phyloP scores from a whole-genome alignment of 495 filamentous ascomycete species.

The Xanthoparmelia taractica region DNA sequence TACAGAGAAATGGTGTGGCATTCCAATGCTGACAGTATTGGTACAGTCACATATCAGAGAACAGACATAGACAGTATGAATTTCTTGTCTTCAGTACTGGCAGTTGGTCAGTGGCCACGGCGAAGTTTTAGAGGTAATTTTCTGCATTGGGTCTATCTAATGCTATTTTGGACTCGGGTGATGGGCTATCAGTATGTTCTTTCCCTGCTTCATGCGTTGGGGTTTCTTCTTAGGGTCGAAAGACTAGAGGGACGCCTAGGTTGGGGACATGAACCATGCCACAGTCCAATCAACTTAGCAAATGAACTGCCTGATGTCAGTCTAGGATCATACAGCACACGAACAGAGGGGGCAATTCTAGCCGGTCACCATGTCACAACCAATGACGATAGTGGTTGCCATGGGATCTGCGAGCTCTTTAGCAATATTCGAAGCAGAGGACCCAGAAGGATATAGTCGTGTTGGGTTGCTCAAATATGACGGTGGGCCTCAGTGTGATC shows the following conservation, averaged over 20 bases:
- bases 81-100: neutral
- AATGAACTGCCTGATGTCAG: neutral
- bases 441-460: neutral
- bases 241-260: neutral
- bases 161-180: neutral
- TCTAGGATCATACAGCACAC: neutral
- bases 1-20: slow-evolving; percentile 68
- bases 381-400: neutral
- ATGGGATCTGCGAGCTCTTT: neutral
- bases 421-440: neutral
- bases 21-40: slow-evolving; percentile 65
- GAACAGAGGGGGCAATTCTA: neutral
- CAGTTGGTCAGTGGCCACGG: neutral
- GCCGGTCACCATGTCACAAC: neutral
- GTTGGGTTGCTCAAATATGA: neutral
- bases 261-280: neutral
- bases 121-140: neutral
- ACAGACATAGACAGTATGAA: neutral
- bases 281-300: neutral
- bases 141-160: neutral
- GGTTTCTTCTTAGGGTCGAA: neutral
- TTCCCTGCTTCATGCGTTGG: neutral
- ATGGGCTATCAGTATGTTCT: neutral
- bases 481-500: neutral
- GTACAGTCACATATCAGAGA: neutral